These are phyloP conservation scores for Oemleria cerasiformis DNA, from an alignment of 306 rosid species.

Conservation along the genomic window DNA sequence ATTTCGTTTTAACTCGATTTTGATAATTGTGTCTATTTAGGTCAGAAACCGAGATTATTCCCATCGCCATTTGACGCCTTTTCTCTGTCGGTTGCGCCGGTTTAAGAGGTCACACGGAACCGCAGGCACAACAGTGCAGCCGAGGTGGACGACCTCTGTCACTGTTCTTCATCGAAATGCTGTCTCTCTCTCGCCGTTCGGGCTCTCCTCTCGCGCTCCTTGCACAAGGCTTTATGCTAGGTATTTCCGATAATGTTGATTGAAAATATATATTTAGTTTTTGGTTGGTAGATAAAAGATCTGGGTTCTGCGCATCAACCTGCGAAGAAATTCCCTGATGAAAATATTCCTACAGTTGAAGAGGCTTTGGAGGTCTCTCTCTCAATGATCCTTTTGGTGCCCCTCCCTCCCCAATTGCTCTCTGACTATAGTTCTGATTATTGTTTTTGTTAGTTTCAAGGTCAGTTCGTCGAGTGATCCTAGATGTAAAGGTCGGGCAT, in stretches of 20 bases:
- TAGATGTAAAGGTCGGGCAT: conserved; percentile 87
- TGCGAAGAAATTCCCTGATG: conserved; percentile 40
- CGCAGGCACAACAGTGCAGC: no score
- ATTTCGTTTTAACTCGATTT: no score
- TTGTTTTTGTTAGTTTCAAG: conserved; percentile 52
- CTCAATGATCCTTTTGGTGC: conserved; percentile 8
- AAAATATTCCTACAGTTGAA: conserved; percentile 60
- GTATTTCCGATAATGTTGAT: conserved; percentile 25
- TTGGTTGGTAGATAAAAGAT: conserved; percentile 61
- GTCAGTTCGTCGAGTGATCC: conserved; percentile 65
- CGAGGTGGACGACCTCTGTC: no score
- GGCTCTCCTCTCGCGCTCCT: no score
- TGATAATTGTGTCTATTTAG: no score
- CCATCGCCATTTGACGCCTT: no score
- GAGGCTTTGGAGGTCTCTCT: conserved; percentile 67
- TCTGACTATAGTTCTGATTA: conserved; percentile 19
- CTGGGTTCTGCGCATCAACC: conserved; percentile 40
- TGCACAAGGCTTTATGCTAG: no score
- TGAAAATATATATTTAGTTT: conserved; percentile 35
- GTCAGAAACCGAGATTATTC: no score
- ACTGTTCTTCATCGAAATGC: no score
- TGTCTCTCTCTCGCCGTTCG: no score
- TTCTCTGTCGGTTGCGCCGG: no score
- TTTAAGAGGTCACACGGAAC: no score
- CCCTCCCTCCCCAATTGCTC: neutral